Base-by-base conservation (phyloP, 352 stramenopile species). In the Phytophthora meadii region DNA sequence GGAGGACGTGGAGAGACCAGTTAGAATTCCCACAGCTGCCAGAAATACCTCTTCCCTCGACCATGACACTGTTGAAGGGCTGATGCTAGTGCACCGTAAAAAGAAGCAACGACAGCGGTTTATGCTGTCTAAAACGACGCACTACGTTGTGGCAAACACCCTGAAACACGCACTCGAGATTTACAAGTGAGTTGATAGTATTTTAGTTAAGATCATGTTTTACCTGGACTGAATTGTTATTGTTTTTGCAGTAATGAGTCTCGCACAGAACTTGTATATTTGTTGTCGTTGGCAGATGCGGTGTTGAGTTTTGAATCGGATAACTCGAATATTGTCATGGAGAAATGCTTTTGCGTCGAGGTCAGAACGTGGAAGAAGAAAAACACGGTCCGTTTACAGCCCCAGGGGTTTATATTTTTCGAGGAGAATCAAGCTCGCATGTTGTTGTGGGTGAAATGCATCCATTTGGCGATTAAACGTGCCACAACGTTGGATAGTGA, bases 281-380 rank as follows among this genome's bases (percentile, higher is more conserved):
- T 86, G 46, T 64, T 94, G 44, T 91, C 83, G 15, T 71, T 94
- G 6, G 71, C 72, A 1, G 70, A 79, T 15, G 83, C 79, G 0
- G 51, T 81, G 48, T 61, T 94, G 39, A 79, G 74, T 25, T 90
- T 90, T 52, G 85, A 94, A 54, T 78, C 83, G 22, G 82, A 91
- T 61, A 81, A 87, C 30, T 68, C 75, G 37, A 81, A 87, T 48
- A 83, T 88, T 27, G 79, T 90, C 44, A 84, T 86, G 58, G 82
- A 89, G 51, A 91, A 91, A 42, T 92, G 80, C 62, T 94, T 94
- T 49, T 88, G 74, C 47, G 72, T 94, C 32, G 79, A 90, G 19
- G 83, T 85, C 14, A 75, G 78, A 52, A 84, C 70, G 27, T 94
- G 83, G 82, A 90, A 86, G 50, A 92, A 92, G 67, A 80, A 74